Evolutionary conservation across 345 rosid genomes (phyloP), one percentile per base, ranked within the genome.

Genomic region (Dipteronia sinensis): DNA sequence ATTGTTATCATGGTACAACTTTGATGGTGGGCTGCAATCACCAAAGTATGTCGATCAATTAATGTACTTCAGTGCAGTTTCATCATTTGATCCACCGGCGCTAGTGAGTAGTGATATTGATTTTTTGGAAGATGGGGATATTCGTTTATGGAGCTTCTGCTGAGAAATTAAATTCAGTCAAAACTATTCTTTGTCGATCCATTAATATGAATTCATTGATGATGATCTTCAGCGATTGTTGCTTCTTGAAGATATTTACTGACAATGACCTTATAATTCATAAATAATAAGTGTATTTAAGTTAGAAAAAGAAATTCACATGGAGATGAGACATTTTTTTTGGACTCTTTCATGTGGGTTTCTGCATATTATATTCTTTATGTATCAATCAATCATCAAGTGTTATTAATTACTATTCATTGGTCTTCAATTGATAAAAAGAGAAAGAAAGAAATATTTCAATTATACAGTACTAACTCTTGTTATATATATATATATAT

Each of bases 71-170:
- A 82, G 71, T 64, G 83, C 80, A 12, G 81, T 76, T 63, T 72
- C 82, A 3, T 84, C 82, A 3, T 84, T 87, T 27, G 87, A 85
- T 69, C 82, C 84, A 12, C 84, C 87, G 9, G 66, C 84, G 9
- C 19, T 59, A 72, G 51, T 82, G 27, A 34, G 38, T 4, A 34
- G 38, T 34, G 94, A 93, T 79, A 34, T 34, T 34, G 93, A 90
- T 80, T 85, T 89, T 59, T 82, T 83, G 65, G 93, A 89, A 69
- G 93, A 90, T 78, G 88, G 84, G 20, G 93, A 93, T 74, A 87
- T 95, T 83, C 88, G 87, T 72, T 83, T 95, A 23, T 95, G 99
- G 99, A 93, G 87, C 81, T 95, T 95, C 83, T 84, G 90, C 80
- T 87, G 85, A 87, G 17, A 53, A 25, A 67, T 56, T 29, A 10